Conservation (phyloP, 176 grass and related monocot genomes). For the Panicum miliaceum region DNA sequence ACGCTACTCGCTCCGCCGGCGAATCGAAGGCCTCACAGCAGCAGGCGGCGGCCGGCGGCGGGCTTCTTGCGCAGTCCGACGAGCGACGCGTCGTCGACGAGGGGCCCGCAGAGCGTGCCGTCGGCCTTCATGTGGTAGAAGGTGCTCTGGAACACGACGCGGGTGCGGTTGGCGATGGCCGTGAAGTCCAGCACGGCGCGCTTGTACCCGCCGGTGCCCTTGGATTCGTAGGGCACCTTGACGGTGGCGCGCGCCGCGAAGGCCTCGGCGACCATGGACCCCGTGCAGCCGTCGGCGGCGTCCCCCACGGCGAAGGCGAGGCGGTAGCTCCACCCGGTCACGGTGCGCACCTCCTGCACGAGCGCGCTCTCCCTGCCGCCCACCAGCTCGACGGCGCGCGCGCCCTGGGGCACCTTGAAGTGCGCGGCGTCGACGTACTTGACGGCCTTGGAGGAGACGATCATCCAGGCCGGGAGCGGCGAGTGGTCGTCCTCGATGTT, state of each 20-base stretch:
- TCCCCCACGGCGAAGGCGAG: constrained; percentile 82
- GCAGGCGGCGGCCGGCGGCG: constrained; percentile 38
- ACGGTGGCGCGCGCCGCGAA: constrained; percentile 58
- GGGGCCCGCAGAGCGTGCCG: constrained; percentile 80
- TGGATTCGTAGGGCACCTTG: constrained; percentile 77
- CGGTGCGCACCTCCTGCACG: constrained; percentile 71
- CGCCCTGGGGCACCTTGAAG: constrained; percentile 76
- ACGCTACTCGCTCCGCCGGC: background rate
- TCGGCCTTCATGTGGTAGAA: constrained; percentile 87
- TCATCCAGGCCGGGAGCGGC: constrained; percentile 82
- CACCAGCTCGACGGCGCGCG: constrained; percentile 83
- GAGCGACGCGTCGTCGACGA: constrained; percentile 75
- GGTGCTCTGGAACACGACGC: constrained; percentile 78
- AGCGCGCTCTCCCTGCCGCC: constrained; percentile 85
- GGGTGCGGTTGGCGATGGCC: constrained; percentile 51
- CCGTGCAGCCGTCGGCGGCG: constrained; percentile 62
- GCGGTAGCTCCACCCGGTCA: constrained; percentile 61
- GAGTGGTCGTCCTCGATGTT: constrained; percentile 97
- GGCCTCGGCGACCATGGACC: constrained; percentile 73
- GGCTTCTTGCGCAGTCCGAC: constrained; percentile 54
- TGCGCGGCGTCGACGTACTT: constrained; percentile 91
- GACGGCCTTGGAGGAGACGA: constrained; percentile 87
- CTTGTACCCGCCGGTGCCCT: constrained; percentile 72
- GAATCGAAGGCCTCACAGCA: background rate
- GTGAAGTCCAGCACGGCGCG: constrained; percentile 71